A percentile compares a stretch with the other conserved stretches of the same genome.
These are phyloP conservation scores for Camillea tinctor DNA, from an alignment of 2,329 filamentous ascomycete species.

Conservation along the genomic window DNA sequence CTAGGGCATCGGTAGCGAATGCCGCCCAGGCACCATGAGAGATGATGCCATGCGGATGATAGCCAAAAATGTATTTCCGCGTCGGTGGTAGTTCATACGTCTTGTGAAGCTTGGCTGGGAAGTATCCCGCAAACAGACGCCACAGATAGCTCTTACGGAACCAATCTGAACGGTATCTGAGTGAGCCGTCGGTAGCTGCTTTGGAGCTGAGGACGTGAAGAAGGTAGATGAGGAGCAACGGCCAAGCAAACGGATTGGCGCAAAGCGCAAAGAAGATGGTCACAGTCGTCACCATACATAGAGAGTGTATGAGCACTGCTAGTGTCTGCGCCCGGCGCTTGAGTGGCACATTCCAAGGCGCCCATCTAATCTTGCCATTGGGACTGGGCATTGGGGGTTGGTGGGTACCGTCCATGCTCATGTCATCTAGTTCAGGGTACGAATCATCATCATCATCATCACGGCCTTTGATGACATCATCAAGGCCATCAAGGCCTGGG, in stretches of 20 bases:
- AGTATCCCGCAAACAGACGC: constrained; percentile 90
- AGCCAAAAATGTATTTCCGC: constrained; percentile 93
- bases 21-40: constrained; percentile 92
- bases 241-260: constrained; percentile 90
- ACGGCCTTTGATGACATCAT: constrained; percentile 11
- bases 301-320: constrained; percentile 71
- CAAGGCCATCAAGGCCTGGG: constrained; percentile 9
- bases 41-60: constrained; percentile 97
- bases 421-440: constrained; percentile 34
- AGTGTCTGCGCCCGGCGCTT: constrained; percentile 74
- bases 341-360: constrained; percentile 72
- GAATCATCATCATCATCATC: constrained; percentile 29
- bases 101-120: constrained; percentile 84
- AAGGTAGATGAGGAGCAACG: constrained; percentile 71
- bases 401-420: constrained; percentile 30
- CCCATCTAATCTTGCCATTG: constrained; percentile 70
- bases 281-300: constrained; percentile 68
- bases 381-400: constrained; percentile 18
- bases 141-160: constrained; percentile 74
- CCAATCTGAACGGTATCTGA: constrained; percentile 72
- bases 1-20: constrained; percentile 86
- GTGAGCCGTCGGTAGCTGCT: constrained; percentile 70
- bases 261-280: constrained; percentile 88
- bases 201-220: constrained; percentile 81
- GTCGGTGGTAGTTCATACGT: constrained; percentile 75